phyloP scores from a whole-genome alignment of 306 rosid genomes.

The Lupinus albus region DNA sequence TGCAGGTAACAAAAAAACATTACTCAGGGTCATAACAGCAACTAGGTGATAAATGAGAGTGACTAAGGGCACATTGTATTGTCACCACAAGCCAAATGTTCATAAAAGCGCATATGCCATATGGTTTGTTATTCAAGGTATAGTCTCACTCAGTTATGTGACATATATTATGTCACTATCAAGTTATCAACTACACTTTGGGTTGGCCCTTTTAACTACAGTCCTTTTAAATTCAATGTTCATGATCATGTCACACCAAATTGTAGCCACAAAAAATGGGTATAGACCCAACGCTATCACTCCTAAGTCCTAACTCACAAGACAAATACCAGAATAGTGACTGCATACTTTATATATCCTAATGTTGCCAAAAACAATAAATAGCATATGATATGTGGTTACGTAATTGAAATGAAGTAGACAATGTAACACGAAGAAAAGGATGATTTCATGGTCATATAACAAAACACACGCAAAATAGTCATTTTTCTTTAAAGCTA shows the following conservation, averaged over 20 bases:
- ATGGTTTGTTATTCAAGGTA: constrained; percentile 37
- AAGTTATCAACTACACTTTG: constrained; percentile 1
- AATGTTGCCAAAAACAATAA: background rate
- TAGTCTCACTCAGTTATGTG: constrained; percentile 20
- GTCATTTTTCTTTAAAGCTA: too few species aligned
- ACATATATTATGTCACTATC: constrained; percentile 31
- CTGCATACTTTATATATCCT: background rate
- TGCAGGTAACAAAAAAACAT: constrained; percentile 5
- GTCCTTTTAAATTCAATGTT: constrained; percentile 30
- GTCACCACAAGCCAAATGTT: constrained; percentile 43
- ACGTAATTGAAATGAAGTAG: background rate
- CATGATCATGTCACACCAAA: constrained; percentile 39
- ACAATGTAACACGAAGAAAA: background rate
- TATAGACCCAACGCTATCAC: constrained; percentile 34
- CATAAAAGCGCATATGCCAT: constrained; percentile 29
- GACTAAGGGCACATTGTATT: constrained; percentile 17
- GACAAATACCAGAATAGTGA: constrained; percentile 27
- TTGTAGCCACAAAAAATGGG: constrained; percentile 27
- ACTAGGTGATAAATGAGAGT: constrained; percentile 17
- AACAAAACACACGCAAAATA: background rate
- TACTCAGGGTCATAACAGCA: constrained; percentile 30
- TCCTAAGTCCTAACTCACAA: constrained; percentile 14
- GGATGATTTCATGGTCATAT: background rate
- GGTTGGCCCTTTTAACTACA: constrained; percentile 38
- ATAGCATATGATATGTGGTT: background rate